Evolutionary conservation across 2,329 filamentous ascomycete species (phyloP).

Genomic region (Hortaea sp.): DNA sequence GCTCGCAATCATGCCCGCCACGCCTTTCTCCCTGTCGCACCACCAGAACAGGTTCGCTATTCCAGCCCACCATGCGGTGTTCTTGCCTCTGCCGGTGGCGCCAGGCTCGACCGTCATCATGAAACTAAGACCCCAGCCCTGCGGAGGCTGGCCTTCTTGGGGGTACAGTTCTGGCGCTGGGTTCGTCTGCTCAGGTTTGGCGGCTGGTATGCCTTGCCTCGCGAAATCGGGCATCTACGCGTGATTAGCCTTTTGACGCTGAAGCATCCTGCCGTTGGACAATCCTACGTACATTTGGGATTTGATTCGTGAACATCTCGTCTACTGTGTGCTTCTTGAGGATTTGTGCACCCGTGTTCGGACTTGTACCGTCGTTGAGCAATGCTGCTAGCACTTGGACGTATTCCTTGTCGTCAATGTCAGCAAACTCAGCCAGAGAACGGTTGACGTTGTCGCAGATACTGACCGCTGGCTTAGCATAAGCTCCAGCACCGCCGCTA

Average conservation of each 20-base stretch:
- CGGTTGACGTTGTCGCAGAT: neutral
- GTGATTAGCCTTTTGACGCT: neutral
- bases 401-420: constrained; percentile 37
- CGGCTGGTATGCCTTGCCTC: constrained; percentile 20
- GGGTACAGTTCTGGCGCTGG: constrained; percentile 30
- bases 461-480: constrained; percentile 38
- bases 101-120: constrained; percentile 26
- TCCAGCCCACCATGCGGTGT: constrained; percentile 27
- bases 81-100: constrained; percentile 23
- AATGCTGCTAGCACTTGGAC: constrained; percentile 51
- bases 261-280: neutral
- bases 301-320: constrained; percentile 52
- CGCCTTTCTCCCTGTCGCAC: constrained; percentile 28
- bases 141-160: constrained; percentile 37
- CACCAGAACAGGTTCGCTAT: constrained; percentile 31
- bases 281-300: constrained; percentile 12
- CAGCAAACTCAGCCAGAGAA: no score
- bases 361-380: constrained; percentile 54
- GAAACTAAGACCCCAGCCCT: constrained; percentile 52
- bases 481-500: constrained; percentile 53
- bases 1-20: constrained; percentile 28
- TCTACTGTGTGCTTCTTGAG: constrained; percentile 49
- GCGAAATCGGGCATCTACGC: constrained; percentile 23
- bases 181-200: constrained; percentile 26
- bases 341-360: constrained; percentile 45